A percentile compares a stretch with the other conserved stretches of the same genome.
Evolutionary conservation across 2,329 filamentous ascomycete species (phyloP).

Genomic region (Fusarium sp.): DNA sequence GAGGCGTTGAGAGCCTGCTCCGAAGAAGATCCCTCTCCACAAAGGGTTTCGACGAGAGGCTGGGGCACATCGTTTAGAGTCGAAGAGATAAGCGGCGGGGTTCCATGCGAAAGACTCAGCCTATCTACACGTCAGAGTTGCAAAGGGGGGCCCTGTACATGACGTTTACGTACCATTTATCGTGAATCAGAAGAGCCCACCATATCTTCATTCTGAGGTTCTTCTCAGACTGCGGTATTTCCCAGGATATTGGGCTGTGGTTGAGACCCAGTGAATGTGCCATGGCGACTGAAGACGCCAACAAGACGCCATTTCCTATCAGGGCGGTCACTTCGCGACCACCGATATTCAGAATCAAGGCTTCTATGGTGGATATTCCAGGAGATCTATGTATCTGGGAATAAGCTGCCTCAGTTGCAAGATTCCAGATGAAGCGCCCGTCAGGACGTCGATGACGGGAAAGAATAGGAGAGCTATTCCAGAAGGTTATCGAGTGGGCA

Average conservation of each 20-base stretch:
- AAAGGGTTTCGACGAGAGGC: conserved; percentile 50
- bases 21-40: conserved; percentile 26
- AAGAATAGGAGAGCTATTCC: conserved; percentile 59
- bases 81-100: conserved; percentile 57
- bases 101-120: conserved; percentile 63
- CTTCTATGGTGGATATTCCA: conserved; percentile 65
- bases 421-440: conserved; percentile 68
- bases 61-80: conserved; percentile 59
- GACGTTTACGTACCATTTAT: conserved; percentile 57
- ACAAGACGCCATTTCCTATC: conserved; percentile 62
- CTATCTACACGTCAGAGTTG: conserved; percentile 41
- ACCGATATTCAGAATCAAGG: conserved; percentile 66
- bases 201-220: conserved; percentile 61
- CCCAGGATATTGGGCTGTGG: conserved; percentile 61
- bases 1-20: conserved; percentile 42
- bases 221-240: conserved; percentile 61
- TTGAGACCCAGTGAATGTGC: conserved; percentile 65
- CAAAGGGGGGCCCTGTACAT: fast-evolving
- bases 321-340: conserved; percentile 69
- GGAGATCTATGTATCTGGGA: conserved; percentile 67
- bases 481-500: conserved; percentile 66
- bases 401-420: conserved; percentile 67
- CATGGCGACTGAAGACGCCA: conserved; percentile 61
- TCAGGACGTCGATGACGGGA: conserved; percentile 62
- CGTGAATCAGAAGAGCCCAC: conserved; percentile 65